Percentiles rank a stretch among this genome's conserved stretches.
phyloP scores from a whole-genome alignment of 2,329 filamentous ascomycete genomes.

The Macrophomina pseudophaseolina region DNA sequence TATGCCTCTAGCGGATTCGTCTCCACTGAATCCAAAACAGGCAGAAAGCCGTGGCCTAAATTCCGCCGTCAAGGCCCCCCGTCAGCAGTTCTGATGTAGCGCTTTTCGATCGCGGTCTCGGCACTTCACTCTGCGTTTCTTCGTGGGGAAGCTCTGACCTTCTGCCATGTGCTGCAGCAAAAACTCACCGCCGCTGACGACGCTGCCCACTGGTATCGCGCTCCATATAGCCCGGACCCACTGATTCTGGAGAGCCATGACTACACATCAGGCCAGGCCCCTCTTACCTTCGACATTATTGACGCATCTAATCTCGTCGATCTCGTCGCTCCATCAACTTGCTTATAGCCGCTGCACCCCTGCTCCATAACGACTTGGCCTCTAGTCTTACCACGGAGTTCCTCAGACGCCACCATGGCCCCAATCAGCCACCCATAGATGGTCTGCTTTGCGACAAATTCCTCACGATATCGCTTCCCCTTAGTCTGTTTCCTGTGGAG shows the following conservation, averaged over 20 bases:
- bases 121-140: conserved; percentile 53
- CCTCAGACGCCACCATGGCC: conserved; percentile 32
- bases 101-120: conserved; percentile 45
- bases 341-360: conserved; percentile 51
- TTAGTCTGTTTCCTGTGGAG: conserved; percentile 56
- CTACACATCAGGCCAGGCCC: conserved; percentile 44
- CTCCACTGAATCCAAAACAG: conserved; percentile 21
- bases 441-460: conserved; percentile 52
- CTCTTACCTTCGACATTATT: conserved; percentile 58
- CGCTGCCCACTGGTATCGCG: conserved; percentile 35
- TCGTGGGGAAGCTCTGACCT: conserved; percentile 56
- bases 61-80: conserved; percentile 42
- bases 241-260: conserved; percentile 45
- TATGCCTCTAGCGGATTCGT: conserved; percentile 25
- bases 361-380: conserved; percentile 52
- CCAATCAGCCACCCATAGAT: conserved; percentile 29
- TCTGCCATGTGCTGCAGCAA: conserved; percentile 59
- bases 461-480: conserved; percentile 52
- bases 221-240: conserved; percentile 53
- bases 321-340: conserved; percentile 52
- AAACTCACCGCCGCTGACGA: conserved; percentile 25
- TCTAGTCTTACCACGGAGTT: conserved; percentile 58
- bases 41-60: neutral
- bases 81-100: conserved; percentile 56
- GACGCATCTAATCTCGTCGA: conserved; percentile 59